Evolutionary conservation across 148 eudicot species (phyloP), one percentile per base, ranked within the genome.

Genomic region (Salicornia ramosissima): DNA sequence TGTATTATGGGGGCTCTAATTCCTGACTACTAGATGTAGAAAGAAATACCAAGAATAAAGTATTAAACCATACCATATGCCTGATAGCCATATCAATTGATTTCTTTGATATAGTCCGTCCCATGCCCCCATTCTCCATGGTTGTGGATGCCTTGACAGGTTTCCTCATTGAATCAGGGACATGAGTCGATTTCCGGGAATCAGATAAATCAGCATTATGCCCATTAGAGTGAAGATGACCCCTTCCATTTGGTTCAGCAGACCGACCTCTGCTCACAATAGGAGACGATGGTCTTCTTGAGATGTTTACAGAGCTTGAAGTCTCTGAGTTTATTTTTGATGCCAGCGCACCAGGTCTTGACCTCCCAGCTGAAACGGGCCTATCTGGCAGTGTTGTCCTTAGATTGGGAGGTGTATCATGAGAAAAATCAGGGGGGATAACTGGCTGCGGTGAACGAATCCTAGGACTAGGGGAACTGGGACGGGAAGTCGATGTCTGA

Each of bases 21-120:
- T 58, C 40, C 52, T 25, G 55, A 55, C 33, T 58, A 64, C 29
- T 5, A 77, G 52, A 65, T 59, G 57, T 62, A 30, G 8, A 65
- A 28, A 70, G 16, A 64, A 56, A 19, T 24, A 36, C 6, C 26
- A 14, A 10, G 43, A 56, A 2, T 33, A 49, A 60, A 34, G 11
- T 39, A 26, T 11, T 45, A 9, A 66, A 30, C 22, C 80, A 40
- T 88, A 90, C 98, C 98, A 93, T 93, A 72, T 93, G 98, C 73
- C 86, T 84, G 69, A 90, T 84, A 43, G 95, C 96, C 98, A 93
- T 88, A 73, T 93, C 96, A 70, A 93, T 76, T n/a, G 96, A 90
- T 79, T 90, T 93, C 87, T 90, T 90, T 47, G 98, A 90, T 73
- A 93, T 88, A 42, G 78, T 85, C 80, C 98, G 83, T 77, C 98